Percentiles rank a stretch among this genome's conserved stretches.
Evolutionary conservation across 768 basidiomycete species (phyloP).

Genomic region (Suillus subalutaceus): DNA sequence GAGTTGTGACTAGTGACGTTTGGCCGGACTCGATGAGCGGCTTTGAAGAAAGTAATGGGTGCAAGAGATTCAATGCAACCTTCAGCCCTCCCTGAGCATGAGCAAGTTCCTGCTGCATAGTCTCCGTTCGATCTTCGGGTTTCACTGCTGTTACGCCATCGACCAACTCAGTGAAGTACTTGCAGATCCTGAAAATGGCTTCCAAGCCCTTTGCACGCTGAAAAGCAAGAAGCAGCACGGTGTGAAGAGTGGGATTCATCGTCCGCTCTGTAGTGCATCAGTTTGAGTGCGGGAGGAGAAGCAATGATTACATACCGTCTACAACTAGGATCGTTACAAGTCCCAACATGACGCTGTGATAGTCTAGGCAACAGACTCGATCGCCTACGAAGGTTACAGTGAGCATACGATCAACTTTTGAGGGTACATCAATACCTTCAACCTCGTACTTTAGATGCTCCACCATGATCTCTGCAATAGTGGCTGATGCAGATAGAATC

Average conservation of each 20-base stretch:
- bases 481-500: conserved; percentile 66
- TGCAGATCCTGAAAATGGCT: conserved; percentile 61
- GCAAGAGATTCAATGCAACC: conserved; percentile 76
- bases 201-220: conserved; percentile 72
- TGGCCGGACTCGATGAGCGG: conserved; percentile 86
- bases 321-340: conserved; percentile 54
- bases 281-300: neutral
- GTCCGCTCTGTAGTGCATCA: conserved; percentile 63
- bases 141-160: conserved; percentile 50
- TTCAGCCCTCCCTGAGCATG: conserved; percentile 84
- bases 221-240: conserved; percentile 78
- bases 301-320: conserved; percentile 50
- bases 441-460: conserved; percentile 62
- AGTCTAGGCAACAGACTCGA: conserved; percentile 47
- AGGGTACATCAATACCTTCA: conserved; percentile 43
- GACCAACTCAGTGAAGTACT: conserved; percentile 57
- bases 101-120: conserved; percentile 63
- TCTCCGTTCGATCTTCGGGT: conserved; percentile 59
- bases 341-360: conserved; percentile 57
- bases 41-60: conserved; percentile 76
- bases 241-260: conserved; percentile 73
- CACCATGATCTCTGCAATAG: conserved; percentile 73
- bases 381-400: conserved; percentile 34
- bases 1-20: conserved; percentile 67
- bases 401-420: neutral